A percentile compares a stretch with the other conserved stretches of the same genome.
Conservation (phyloP, 2,329 filamentous ascomycete genomes). For the Arachnomyces sp. region DNA sequence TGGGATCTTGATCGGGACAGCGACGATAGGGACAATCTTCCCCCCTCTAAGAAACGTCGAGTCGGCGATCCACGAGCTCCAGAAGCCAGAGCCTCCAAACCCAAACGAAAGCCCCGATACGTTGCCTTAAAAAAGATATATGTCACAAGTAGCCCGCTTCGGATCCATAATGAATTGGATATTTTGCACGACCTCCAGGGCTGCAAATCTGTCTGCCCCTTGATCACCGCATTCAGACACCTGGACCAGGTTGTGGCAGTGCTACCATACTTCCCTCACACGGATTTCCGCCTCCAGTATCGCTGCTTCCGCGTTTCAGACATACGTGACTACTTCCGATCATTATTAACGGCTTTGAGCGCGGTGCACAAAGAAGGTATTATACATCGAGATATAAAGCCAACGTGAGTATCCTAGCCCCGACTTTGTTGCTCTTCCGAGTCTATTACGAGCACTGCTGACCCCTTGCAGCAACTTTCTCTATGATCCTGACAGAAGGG, state of each 20-base stretch:
- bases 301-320: slow-evolving; percentile 78
- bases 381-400: slow-evolving; percentile 91
- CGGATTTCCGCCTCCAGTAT: slow-evolving; percentile 87
- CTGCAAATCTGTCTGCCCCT: slow-evolving; percentile 78
- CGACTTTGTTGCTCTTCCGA: neutral
- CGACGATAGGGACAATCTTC: slow-evolving; percentile 58
- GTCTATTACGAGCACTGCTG: neutral
- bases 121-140: slow-evolving; percentile 99
- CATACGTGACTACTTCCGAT: slow-evolving; percentile 82
- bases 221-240: slow-evolving; percentile 93
- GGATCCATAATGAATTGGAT: slow-evolving; percentile 94
- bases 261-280: slow-evolving; percentile 89
- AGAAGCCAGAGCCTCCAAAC: slow-evolving; percentile 13
- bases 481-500: slow-evolving; percentile 66
- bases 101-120: slow-evolving; percentile 56
- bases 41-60: slow-evolving; percentile 51
- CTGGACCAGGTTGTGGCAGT: slow-evolving; percentile 93
- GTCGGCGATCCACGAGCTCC: slow-evolving; percentile 30
- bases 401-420: slow-evolving; percentile 55
- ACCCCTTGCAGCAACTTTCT: slow-evolving; percentile 61
- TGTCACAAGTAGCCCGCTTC: slow-evolving; percentile 85
- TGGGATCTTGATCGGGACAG: slow-evolving; percentile 70
- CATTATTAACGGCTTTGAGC: slow-evolving; percentile 73
- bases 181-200: slow-evolving; percentile 78
- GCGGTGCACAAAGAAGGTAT: slow-evolving; percentile 79